Evolutionary conservation across 352 stramenopile species (phyloP), one percentile per base, ranked within the genome.

Genomic region (Phytopythium cucurbitacearum): DNA sequence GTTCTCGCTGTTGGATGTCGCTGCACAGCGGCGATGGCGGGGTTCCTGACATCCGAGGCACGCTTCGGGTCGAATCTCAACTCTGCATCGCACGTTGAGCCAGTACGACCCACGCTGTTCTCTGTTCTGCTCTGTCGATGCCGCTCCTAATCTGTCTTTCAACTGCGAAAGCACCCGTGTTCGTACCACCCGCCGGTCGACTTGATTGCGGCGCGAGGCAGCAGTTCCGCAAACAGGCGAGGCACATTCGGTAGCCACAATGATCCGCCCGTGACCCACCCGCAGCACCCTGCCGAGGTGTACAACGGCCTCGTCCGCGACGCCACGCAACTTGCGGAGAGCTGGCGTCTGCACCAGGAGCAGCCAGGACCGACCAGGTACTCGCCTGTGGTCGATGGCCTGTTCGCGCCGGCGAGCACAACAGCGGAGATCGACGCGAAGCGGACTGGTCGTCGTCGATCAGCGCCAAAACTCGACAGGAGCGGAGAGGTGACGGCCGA

Each of bases 51-150:
- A 9, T 66, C 59, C 0, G 59, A 73, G n/a, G 52, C 49, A 10
- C 72, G 77, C 12, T 88, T 88, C 48, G 72, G 71, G 4, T 71
- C 73, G 15, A 65, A 73, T 51, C 62, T 84, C 33, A 53, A 74
- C 53, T 58, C 40, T 15, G 56, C 64, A 50, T 64, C 57, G 47
- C 62, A 73, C 7, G 64, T 63, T 15, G 58, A 80, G 42, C 77
- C 74, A 16, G 74, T 83, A 57, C 9, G 71, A 59, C 54, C 2
- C 37, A 32, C 15, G 4, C 34, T 7, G 11, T n/a, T 11, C 21
- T 56, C 33, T 39, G 4, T 41, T 40, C 12, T 43, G 35, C 15
- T 58, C 40, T 46, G 46, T 59, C 32, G 6, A 6, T 10, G 37
- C 9, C 21, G 40, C 5, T 42, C 8, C 1, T 48, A 45, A 45